Conservation (phyloP, 768 basidiomycete species). For the Leccinum subtestaceum region DNA sequence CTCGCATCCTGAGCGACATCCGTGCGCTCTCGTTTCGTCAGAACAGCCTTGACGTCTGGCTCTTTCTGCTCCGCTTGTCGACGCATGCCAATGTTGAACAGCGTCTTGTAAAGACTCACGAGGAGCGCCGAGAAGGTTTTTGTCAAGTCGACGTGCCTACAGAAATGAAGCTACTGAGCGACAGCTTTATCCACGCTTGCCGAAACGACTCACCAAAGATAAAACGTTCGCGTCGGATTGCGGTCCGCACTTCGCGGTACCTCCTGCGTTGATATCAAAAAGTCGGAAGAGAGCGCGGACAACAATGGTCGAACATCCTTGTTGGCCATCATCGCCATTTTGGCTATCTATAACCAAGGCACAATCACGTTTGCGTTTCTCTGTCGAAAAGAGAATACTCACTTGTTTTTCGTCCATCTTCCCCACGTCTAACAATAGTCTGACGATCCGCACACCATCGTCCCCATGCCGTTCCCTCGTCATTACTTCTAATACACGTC, state of each 20-base stretch:
- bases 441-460: constrained; percentile 62
- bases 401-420: constrained; percentile 55
- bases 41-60: constrained; percentile 59
- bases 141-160: constrained; percentile 84
- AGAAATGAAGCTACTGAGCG: neutral
- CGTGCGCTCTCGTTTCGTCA: constrained; percentile 70
- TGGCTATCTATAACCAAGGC: constrained; percentile 26
- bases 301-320: constrained; percentile 69
- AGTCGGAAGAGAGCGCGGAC: constrained; percentile 74
- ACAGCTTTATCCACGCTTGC: neutral
- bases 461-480: too few relatives aligned
- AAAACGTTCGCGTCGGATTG: constrained; percentile 85
- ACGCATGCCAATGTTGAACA: constrained; percentile 81
- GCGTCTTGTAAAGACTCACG: constrained; percentile 64
- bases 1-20: constrained; percentile 79
- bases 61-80: constrained; percentile 72
- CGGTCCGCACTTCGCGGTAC: constrained; percentile 89
- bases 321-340: constrained; percentile 82
- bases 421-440: constrained; percentile 73
- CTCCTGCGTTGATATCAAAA: constrained; percentile 88
- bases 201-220: constrained; percentile 67
- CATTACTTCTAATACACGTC: constrained; percentile 51
- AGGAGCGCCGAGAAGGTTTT: constrained; percentile 83
- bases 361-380: too few relatives aligned
- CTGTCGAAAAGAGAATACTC: constrained; percentile 28